phyloP scores from a whole-genome alignment of 768 basidiomycete species.

The Lactarius hatsudake region DNA sequence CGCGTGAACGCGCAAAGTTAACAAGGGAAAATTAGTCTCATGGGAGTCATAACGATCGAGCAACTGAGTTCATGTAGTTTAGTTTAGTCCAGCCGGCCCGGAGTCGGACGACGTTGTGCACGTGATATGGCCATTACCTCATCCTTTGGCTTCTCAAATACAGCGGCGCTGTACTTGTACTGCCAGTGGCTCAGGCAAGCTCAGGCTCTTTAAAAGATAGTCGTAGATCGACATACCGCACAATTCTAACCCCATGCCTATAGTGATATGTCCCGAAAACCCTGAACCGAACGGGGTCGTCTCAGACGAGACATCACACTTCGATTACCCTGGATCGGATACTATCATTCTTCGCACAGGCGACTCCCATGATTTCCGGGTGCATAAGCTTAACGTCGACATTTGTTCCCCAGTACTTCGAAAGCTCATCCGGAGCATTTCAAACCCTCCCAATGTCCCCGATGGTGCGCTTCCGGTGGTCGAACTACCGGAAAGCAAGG shows the following conservation, averaged over 20 bases:
- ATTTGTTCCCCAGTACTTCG: constrained; percentile 43
- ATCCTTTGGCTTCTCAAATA: no score
- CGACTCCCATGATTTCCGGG: background rate
- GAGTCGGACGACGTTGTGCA: no score
- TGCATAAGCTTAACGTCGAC: constrained; percentile 36
- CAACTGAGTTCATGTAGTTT: no score
- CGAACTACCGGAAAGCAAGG: background rate
- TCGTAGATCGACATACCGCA: no score
- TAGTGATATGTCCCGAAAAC: background rate
- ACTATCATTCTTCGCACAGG: background rate
- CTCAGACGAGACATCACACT: background rate
- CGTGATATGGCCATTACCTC: no score
- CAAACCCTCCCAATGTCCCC: background rate
- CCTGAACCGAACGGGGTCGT: background rate
- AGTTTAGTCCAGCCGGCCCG: no score
- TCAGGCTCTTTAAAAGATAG: no score
- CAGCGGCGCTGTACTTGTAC: no score
- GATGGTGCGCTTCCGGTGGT: background rate
- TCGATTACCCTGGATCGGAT: background rate
- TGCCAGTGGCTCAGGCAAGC: no score
- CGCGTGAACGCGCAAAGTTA: no score
- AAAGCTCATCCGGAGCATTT: background rate
- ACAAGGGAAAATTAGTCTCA: no score
- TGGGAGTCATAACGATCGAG: no score
- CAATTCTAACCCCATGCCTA: background rate